Evolutionary conservation across 2,329 filamentous ascomycete genomes (phyloP), one percentile per base, ranked within the genome.

Genomic region (Epichloe glyceriae): DNA sequence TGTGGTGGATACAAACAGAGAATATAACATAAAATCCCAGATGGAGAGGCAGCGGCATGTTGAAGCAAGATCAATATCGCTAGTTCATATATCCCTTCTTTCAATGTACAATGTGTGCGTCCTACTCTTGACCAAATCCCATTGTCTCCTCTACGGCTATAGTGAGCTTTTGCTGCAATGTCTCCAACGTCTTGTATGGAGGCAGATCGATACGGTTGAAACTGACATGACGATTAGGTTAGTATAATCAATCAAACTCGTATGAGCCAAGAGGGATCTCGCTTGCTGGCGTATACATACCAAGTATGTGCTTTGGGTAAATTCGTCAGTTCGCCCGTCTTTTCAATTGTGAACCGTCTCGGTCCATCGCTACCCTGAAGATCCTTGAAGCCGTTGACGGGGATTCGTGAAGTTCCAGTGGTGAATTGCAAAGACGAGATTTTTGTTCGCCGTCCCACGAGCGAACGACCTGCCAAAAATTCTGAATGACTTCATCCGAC

Each of bases 351-450:
- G 63, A 98, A 98, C 55, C 93, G 76, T 69, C 93, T 79, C 10
- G 93, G 93, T 3, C 93, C 93, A 66, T 98, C 93, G 59, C 89
- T 95, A 40, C 93, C 93, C 69, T 98, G 93, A 48, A 98, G 74
- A 75, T 98, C 93, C 73, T 98, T 98, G 79, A 98, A 98, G 7
- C 93, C 93, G 67, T 98, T 98, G 70, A 98, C 93, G 1, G 93
- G 93, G 58, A 98, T 98, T 72, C 93, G 85, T 47, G 89, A 95
- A 14, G 93, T 98, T 67, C 93, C 93, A 8, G 93, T 98, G 0
- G 93, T 93, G 66, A 98, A 98, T 68, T 98, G 93, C 61, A 98
- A 71, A 98, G 76, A 63, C 93, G 85, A 50, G 88, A 95, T 74
- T 98, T 98, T 70, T 98, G 93, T 69, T 98, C 93, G 30, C 93